phyloP scores from a whole-genome alignment of 1,284 basidiomycete species.

The Trichosporon sp. region DNA sequence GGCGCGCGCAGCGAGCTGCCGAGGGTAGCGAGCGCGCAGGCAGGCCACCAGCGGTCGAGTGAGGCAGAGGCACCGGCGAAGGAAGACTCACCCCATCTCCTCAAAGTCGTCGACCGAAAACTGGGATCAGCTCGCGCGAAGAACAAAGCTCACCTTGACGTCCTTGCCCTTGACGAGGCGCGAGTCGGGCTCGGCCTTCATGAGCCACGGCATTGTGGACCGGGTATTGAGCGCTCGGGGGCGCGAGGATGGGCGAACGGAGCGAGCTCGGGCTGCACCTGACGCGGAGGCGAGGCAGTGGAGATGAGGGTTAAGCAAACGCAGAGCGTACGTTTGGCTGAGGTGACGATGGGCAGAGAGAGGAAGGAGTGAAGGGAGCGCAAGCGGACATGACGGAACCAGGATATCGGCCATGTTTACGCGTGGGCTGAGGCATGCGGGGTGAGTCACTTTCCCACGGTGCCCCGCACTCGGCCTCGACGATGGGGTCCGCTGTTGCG shows the following conservation, averaged over 20 bases:
- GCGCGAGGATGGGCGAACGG: background rate
- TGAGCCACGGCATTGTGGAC: slow-evolving; percentile 62
- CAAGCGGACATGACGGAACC: background rate
- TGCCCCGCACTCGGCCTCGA: background rate
- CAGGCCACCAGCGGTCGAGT: too few relatives aligned
- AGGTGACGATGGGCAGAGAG: too few relatives aligned
- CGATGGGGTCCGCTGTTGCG: too few relatives aligned
- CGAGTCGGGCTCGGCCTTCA: slow-evolving; percentile 88
- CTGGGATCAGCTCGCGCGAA: slow-evolving; percentile 50
- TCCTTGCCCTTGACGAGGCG: slow-evolving; percentile 84
- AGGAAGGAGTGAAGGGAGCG: background rate
- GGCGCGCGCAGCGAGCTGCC: too few relatives aligned
- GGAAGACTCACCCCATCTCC: slow-evolving; percentile 49
- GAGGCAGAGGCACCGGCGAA: too few relatives aligned
- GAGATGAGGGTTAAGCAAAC: background rate
- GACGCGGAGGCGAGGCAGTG: background rate
- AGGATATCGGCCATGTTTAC: background rate
- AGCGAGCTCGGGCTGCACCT: background rate
- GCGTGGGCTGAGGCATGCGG: background rate
- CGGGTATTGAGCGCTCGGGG: background rate
- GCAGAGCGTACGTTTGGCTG: too few relatives aligned
- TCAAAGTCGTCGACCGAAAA: slow-evolving; percentile 90
- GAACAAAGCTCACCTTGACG: slow-evolving; percentile 62
- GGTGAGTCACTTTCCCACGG: background rate
- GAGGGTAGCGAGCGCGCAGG: too few relatives aligned